A percentile compares a stretch with the other conserved stretches of the same genome.
phyloP scores from a whole-genome alignment of 257 asterid species.

The Solanum neorickii region DNA sequence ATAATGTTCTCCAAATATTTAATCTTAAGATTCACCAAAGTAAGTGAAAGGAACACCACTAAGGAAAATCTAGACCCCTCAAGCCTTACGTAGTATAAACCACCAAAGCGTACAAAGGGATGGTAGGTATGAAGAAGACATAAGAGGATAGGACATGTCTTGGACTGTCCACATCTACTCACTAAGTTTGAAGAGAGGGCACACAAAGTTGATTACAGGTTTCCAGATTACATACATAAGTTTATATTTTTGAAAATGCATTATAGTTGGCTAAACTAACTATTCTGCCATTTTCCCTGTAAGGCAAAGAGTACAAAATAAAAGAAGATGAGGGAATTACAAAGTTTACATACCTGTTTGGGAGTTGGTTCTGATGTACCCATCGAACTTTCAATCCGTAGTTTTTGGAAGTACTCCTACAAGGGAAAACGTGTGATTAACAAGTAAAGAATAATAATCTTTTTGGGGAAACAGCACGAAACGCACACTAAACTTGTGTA shows the following conservation, averaged over 20 bases:
- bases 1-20: neutral
- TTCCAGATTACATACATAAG: neutral
- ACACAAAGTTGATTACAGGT: neutral
- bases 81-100: neutral
- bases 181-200: neutral
- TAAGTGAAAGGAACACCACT: neutral
- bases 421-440: neutral
- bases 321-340: neutral
- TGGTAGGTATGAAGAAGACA: neutral
- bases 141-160: neutral
- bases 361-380: slow-evolving; percentile 69
- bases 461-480: neutral
- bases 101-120: neutral
- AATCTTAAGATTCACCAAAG: neutral
- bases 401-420: slow-evolving; percentile 86
- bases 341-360: slow-evolving; percentile 48
- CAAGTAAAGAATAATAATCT: neutral
- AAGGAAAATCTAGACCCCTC: neutral
- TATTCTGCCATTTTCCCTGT: neutral
- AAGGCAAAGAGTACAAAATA: neutral
- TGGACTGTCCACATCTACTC: neutral
- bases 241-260: neutral
- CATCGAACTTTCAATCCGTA: slow-evolving; percentile 82
- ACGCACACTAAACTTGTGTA: neutral
- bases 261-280: neutral